Conservation (phyloP, 163 green algal species). For the Scenedesmus sp. region DNA sequence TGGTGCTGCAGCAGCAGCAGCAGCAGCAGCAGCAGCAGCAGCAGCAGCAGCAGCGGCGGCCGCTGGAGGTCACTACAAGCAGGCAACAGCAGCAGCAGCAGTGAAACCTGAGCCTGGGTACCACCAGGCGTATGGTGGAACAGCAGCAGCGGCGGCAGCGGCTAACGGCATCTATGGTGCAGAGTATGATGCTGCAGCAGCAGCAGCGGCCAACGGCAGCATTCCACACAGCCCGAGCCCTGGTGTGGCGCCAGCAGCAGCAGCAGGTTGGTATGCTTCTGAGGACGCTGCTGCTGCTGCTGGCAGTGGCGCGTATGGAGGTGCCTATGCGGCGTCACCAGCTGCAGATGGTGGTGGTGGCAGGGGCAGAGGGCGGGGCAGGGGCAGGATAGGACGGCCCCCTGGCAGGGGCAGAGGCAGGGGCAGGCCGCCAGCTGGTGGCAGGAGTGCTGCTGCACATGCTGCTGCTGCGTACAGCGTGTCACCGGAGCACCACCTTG, state of each 20-base stretch:
- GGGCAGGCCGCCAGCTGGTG: background rate
- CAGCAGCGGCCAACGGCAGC: background rate
- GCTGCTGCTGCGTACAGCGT: background rate
- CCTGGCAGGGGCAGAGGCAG: background rate
- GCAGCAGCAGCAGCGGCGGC: background rate
- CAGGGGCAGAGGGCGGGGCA: slow-evolving; percentile 1
- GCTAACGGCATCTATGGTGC: background rate
- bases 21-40: background rate
- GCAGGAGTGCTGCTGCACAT: background rate
- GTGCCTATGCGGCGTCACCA: background rate
- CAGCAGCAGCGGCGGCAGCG: slow-evolving; percentile 9
- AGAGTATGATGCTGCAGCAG: background rate
- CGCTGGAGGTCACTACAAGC: background rate
- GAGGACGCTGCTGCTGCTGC: background rate
- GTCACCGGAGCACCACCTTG: background rate
- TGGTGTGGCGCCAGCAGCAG: background rate
- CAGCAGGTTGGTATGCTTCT: background rate
- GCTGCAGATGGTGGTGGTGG: background rate
- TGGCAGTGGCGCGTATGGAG: background rate
- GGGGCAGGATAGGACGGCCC: background rate
- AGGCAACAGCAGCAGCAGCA: background rate
- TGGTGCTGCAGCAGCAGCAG: background rate
- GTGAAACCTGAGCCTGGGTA: background rate
- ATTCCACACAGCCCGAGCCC: background rate
- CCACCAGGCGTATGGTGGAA: background rate